Evolutionary conservation across 192 early-diverging fungal genomes (phyloP).

Genomic region (Gaertneriomyces semiglobifer): DNA sequence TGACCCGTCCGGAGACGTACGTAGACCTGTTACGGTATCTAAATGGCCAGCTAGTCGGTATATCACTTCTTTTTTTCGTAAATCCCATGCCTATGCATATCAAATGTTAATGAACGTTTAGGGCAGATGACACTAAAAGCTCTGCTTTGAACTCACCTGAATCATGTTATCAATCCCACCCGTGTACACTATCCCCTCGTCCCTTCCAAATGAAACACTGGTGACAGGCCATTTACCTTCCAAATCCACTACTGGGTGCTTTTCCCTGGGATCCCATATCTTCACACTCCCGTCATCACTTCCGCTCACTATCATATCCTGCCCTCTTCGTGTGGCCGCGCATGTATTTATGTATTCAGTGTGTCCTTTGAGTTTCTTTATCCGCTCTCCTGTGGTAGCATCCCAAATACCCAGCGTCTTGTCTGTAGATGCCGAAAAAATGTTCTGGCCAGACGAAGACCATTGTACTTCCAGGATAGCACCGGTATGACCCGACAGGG

Average conservation of each 20-base stretch:
- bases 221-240: conserved; percentile 62
- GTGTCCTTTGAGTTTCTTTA: conserved; percentile 80
- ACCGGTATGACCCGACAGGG: conserved; percentile 82
- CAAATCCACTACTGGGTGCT: conserved; percentile 39
- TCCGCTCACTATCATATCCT: conserved; percentile 76
- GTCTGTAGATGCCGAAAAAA: conserved; percentile 84
- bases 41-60: conserved; percentile 77
- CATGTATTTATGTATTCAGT: conserved; percentile 77
- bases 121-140: neutral
- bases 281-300: conserved; percentile 79
- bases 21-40: conserved; percentile 85
- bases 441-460: conserved; percentile 60
- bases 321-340: conserved; percentile 64
- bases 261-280: conserved; percentile 47
- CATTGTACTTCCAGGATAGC: conserved; percentile 86
- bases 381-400: conserved; percentile 71
- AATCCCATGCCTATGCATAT: conserved; percentile 71
- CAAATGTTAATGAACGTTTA: conserved; percentile 3
- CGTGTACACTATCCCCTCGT: conserved; percentile 74
- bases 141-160: conserved; percentile 40
- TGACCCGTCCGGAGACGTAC: conserved; percentile 79
- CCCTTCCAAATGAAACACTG: conserved; percentile 66
- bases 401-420: conserved; percentile 75
- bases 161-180: conserved; percentile 91
- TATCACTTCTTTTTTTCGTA: conserved; percentile 65